phyloP scores from a whole-genome alignment of 192 early-diverging fungal genomes.

The Backusella macrospora region DNA sequence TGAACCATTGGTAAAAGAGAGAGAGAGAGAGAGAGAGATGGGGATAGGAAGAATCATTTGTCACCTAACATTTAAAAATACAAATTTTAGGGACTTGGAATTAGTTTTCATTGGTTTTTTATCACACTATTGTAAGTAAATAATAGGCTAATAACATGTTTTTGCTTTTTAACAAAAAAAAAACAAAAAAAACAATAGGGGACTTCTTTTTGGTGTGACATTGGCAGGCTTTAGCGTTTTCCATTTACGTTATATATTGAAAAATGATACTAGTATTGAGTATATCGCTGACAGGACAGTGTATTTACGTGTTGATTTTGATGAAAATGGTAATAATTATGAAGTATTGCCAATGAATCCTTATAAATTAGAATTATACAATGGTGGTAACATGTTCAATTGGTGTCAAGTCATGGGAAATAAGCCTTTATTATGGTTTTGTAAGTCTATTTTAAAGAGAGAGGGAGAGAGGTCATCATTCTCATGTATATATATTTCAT shows the following conservation, averaged over 20 bases:
- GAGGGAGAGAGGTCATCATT: no score
- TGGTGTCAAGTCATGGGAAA: constrained; percentile 51
- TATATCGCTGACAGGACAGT: constrained; percentile 34
- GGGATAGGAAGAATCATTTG: no score
- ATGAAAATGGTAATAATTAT: constrained; percentile 34
- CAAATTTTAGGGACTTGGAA: constrained; percentile 17
- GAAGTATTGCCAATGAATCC: constrained; percentile 41
- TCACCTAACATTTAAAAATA: no score
- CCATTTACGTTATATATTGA: constrained; percentile 44
- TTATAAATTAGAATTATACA: constrained; percentile 40
- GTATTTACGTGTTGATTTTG: constrained; percentile 42
- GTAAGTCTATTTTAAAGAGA: constrained; percentile 19
- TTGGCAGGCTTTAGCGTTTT: constrained; percentile 43
- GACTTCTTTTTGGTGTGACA: constrained; percentile 44
- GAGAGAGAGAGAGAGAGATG: no score
- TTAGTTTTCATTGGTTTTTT: constrained; percentile 29
- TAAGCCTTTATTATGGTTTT: constrained; percentile 30
- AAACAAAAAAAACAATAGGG: constrained; percentile 22
- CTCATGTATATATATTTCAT: no score
- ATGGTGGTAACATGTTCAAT: constrained; percentile 40
- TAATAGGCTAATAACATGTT: neutral
- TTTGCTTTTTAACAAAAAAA: neutral
- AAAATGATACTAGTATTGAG: constrained; percentile 53
- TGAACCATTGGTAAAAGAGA: neutral
- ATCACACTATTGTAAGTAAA: constrained; percentile 30